phyloP scores from a whole-genome alignment of 2,329 filamentous ascomycete genomes.

The Blastomyces parvus region DNA sequence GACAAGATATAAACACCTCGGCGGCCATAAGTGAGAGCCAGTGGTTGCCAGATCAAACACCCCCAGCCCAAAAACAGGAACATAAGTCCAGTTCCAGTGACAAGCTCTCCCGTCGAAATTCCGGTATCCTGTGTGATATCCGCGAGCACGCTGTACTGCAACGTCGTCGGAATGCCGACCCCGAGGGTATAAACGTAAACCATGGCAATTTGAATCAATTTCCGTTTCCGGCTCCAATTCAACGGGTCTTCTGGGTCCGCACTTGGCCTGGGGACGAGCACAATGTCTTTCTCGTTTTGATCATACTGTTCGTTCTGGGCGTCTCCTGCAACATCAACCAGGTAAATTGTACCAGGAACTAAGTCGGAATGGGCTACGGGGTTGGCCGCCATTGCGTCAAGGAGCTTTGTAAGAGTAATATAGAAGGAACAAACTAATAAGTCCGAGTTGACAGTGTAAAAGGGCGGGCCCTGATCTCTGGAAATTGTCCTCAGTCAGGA shows the following conservation, averaged over 20 bases:
- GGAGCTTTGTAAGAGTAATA: background rate
- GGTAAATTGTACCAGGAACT: constrained; percentile 15
- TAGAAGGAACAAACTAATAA: background rate
- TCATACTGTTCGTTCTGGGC: background rate
- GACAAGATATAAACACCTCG: constrained; percentile 41
- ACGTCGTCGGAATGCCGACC: constrained; percentile 41
- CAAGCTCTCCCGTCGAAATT: constrained; percentile 37
- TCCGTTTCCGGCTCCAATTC: constrained; percentile 30
- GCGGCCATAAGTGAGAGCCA: constrained; percentile 46
- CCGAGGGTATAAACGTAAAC: constrained; percentile 39
- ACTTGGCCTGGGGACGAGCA: constrained; percentile 21
- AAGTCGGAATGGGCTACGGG: constrained; percentile 8
- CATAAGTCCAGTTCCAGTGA: constrained; percentile 45
- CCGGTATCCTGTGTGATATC: constrained; percentile 41
- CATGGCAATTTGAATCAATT: constrained; percentile 23
- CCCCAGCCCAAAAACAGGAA: constrained; percentile 46
- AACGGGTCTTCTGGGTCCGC: constrained; percentile 33
- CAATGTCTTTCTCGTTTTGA: constrained; percentile 10
- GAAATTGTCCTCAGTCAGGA: background rate
- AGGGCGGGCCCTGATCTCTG: background rate
- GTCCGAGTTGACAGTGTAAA: background rate
- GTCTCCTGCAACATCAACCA: constrained; percentile 13
- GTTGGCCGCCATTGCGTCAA: constrained; percentile 8
- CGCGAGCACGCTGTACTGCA: constrained; percentile 43
- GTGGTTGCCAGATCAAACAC: constrained; percentile 44